Conservation (phyloP, 208 protist genomes). For the Naegleria fowleri region DNA sequence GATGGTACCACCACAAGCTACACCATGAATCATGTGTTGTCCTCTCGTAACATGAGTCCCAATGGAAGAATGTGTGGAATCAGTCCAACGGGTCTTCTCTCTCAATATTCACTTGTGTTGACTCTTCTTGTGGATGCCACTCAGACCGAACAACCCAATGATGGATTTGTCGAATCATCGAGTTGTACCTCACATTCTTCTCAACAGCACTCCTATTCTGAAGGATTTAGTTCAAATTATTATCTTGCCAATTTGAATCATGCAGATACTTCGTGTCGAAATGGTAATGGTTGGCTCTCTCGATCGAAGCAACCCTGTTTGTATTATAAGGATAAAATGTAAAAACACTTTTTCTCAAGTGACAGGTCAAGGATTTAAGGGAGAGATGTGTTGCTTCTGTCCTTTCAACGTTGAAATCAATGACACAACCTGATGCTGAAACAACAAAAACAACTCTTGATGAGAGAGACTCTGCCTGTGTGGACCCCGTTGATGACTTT, state of each 20-base stretch:
- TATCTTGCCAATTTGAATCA: neutral
- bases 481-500: no score
- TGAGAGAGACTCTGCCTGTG: no score
- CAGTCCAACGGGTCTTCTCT: neutral
- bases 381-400: no score
- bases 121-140: neutral
- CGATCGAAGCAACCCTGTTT: neutral
- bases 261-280: conserved; percentile 1
- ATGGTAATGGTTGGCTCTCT: conserved; percentile 16
- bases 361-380: no score
- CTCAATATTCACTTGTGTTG: neutral
- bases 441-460: no score
- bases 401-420: no score
- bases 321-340: neutral
- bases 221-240: neutral
- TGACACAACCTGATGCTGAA: no score
- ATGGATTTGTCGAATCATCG: neutral
- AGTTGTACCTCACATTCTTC: neutral
- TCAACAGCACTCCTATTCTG: neutral
- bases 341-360: neutral
- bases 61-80: conserved; percentile 7
- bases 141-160: neutral
- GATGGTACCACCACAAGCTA: neutral
- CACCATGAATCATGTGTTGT: neutral
- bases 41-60: no score